Conservation (phyloP, 2,329 filamentous ascomycete genomes). For the Fusarium algeriense region DNA sequence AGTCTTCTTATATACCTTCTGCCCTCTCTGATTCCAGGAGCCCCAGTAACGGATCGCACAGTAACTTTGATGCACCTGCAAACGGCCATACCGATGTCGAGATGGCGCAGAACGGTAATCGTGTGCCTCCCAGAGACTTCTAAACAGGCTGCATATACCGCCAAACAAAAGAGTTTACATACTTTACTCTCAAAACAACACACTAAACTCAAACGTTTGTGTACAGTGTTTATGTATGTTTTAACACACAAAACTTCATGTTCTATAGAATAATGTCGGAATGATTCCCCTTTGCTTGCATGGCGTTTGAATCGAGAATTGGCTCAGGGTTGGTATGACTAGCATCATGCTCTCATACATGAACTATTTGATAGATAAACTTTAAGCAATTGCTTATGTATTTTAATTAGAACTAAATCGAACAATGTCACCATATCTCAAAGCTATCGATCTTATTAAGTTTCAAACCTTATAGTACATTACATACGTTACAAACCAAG, state of each 20-base stretch:
- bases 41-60: slow-evolving; percentile 31
- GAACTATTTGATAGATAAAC: not conserved
- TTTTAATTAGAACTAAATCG: not conserved
- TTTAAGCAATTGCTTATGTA: not conserved
- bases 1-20: slow-evolving; percentile 37
- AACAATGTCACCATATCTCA: not conserved
- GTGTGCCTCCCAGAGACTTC: slow-evolving; percentile 26
- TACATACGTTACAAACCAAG: too few species aligned
- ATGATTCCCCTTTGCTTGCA: slow-evolving; percentile 37
- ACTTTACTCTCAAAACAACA: not conserved
- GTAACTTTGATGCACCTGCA: slow-evolving; percentile 6
- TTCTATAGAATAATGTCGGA: slow-evolving; percentile 28
- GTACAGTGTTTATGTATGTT: not conserved
- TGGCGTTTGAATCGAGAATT: slow-evolving; percentile 29
- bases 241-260: not conserved
- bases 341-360: not conserved
- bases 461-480: not conserved
- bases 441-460: too few species aligned
- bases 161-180: not conserved
- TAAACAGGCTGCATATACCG: not conserved
- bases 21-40: slow-evolving; percentile 28
- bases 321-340: not conserved
- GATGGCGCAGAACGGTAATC: slow-evolving; percentile 28
- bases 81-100: slow-evolving; percentile 25
- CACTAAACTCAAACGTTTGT: not conserved